Conservation (phyloP, 192 early-diverging fungal genomes). For the Dissophora ornata region DNA sequence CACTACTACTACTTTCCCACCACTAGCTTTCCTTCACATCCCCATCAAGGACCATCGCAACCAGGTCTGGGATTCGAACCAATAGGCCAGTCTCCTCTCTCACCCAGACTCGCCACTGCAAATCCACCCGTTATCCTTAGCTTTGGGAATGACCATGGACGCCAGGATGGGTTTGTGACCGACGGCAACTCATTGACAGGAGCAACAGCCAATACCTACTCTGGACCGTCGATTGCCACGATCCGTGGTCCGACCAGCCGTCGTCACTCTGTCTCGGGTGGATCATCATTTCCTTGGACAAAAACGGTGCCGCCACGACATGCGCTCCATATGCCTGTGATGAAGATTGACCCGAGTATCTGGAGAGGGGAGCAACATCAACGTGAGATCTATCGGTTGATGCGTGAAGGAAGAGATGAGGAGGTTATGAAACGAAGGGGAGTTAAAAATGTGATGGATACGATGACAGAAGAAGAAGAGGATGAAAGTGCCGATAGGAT, state of each 20-base stretch:
- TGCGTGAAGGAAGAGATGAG: slow-evolving; percentile 35
- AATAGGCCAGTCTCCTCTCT: too few species aligned
- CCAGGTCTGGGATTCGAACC: too few species aligned
- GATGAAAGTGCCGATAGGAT: neutral
- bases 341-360: slow-evolving; percentile 35
- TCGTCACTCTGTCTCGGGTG: slow-evolving; percentile 25
- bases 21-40: neutral
- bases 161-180: too few species aligned
- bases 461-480: slow-evolving; percentile 27
- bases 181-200: too few species aligned
- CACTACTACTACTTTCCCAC: slow-evolving; percentile 4
- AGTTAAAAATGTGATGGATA: slow-evolving; percentile 32
- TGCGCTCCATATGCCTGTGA: slow-evolving; percentile 43
- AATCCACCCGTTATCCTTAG: too few species aligned
- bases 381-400: slow-evolving; percentile 30
- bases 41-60: neutral
- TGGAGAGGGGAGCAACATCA: slow-evolving; percentile 36
- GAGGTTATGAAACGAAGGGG: slow-evolving; percentile 29
- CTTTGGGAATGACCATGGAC: too few species aligned
- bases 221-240: neutral
- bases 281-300: slow-evolving; percentile 13
- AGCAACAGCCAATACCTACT: neutral
- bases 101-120: too few species aligned
- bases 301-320: slow-evolving; percentile 34
- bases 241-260: slow-evolving; percentile 1